Evolutionary conservation across 1,284 basidiomycete species (phyloP).

Genomic region (Cutaneotrichosporon mucoides): DNA sequence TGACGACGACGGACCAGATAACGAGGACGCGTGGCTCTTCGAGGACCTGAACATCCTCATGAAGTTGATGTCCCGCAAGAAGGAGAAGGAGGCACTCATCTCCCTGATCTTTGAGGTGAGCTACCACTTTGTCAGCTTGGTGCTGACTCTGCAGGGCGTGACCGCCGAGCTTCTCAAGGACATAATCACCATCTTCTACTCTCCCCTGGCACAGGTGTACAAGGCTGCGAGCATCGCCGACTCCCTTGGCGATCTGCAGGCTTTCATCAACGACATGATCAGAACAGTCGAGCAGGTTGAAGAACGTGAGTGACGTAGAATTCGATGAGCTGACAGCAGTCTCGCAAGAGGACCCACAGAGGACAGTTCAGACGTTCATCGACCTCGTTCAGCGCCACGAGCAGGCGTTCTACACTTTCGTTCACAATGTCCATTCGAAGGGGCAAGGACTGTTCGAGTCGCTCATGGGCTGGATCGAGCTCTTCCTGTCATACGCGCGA

Average conservation of each 20-base stretch:
- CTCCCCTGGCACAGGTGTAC: conserved; percentile 97
- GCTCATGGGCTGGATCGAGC: conserved; percentile 95
- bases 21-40: conserved; percentile 91
- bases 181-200: conserved; percentile 98
- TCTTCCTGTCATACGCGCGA: conserved; percentile 87
- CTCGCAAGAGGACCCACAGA: conserved; percentile 74
- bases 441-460: conserved; percentile 90
- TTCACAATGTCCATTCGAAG: conserved; percentile 98
- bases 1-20: conserved; percentile 83
- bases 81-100: conserved; percentile 89
- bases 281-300: conserved; percentile 88
- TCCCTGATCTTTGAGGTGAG: conserved; percentile 87
- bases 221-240: conserved; percentile 96
- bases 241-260: conserved; percentile 85
- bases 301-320: conserved; percentile 61
- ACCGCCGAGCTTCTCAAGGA: conserved; percentile 95
- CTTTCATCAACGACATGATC: conserved; percentile 93
- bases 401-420: conserved; percentile 91
- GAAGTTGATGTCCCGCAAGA: conserved; percentile 69
- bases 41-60: conserved; percentile 80
- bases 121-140: too few relatives aligned
- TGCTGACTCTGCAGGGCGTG: conserved; percentile 60
- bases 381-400: conserved; percentile 92
- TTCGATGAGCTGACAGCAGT: conserved; percentile 52
- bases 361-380: conserved; percentile 89